Evolutionary conservation across 306 rosid species (phyloP).

Genomic region (Pyrus bretschneideri): DNA sequence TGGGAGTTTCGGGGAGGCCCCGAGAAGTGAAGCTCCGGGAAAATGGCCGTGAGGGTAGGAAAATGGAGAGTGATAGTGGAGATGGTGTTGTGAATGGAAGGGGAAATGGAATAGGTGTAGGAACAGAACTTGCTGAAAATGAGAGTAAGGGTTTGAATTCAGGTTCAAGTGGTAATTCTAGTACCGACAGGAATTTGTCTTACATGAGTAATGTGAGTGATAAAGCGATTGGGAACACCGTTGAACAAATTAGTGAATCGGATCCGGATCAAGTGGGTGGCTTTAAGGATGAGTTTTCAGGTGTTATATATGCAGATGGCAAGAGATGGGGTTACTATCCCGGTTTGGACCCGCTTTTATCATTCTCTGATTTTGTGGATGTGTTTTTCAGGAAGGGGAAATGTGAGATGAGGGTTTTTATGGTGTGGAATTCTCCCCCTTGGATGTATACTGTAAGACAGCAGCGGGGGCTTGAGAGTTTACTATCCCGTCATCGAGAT

Average conservation of each 20-base stretch:
- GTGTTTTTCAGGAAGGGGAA: slow-evolving; percentile 54
- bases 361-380: slow-evolving; percentile 62
- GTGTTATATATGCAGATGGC: slow-evolving; percentile 71
- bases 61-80: background rate
- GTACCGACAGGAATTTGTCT: slow-evolving; percentile 5
- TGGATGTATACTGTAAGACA: slow-evolving; percentile 80
- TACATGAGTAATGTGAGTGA: slow-evolving; percentile 15
- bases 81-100: background rate
- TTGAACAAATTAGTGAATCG: background rate
- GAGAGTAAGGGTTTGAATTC: slow-evolving; percentile 5
- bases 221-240: slow-evolving; percentile 3
- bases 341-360: slow-evolving; percentile 44
- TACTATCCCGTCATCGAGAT: slow-evolving; percentile 55
- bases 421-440: slow-evolving; percentile 98
- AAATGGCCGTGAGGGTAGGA: background rate
- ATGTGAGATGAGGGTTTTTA: slow-evolving; percentile 60
- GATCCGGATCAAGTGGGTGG: background rate
- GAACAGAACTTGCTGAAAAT: slow-evolving; percentile 19
- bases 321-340: slow-evolving; percentile 90
- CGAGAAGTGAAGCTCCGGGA: slow-evolving; percentile 12
- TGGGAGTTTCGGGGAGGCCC: slow-evolving; percentile 7
- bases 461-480: slow-evolving; percentile 89
- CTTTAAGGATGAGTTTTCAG: slow-evolving; percentile 20
- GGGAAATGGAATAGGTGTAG: background rate
- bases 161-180: background rate